Base-by-base conservation (phyloP, 2,329 filamentous ascomycete genomes). In the Cladosporium sp. region DNA sequence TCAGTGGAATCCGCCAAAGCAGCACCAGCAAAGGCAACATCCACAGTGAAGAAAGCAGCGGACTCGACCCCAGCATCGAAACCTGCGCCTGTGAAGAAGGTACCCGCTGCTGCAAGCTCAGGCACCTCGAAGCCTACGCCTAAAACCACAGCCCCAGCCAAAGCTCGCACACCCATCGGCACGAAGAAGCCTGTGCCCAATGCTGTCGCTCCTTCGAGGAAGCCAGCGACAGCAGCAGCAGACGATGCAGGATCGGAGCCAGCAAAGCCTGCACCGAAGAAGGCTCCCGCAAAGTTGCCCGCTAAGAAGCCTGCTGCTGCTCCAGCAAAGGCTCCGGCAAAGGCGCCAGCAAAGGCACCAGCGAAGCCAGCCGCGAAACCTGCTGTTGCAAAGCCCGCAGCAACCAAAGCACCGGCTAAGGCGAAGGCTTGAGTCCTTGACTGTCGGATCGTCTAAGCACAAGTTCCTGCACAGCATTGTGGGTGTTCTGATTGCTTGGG, bases 221-320 rank as follows among this genome's bases (percentile, higher is more conserved):
- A 64, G 25, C 43, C 58, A n/a, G 39, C 56, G 16, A 43, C 32
- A 48, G 25, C 23, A 26, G 36, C 30, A 14, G 16, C 21, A 11
- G 36, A 32, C 1, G 36, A 56, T 16, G 21, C 51, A 8, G 36
- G 26, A 16, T 36, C 65, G 36, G 67, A 59, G 8, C 39, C 63
- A 14, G 21, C 54, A 32, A 68, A 54, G 21, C 68, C 68, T 8
- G 66, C 66, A 14, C 62, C 69, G 21, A 65, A 36, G 18, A 66
- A 39, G n/a, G 65, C 54, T 46, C 48, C 51, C 16, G 46, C 46
- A 16, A 63, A 63, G 23, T 14, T 46, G 14, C 46, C 59, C 23
- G 36, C 61, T 11, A 36, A 54, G 51, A 64, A 58, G 34, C 51
- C 61, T 21, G 51, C 61, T 34, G 61, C 59, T 14, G 23, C 58